Conservation (phyloP, 2,329 filamentous ascomycete genomes). For the Penicillium thymicola region DNA sequence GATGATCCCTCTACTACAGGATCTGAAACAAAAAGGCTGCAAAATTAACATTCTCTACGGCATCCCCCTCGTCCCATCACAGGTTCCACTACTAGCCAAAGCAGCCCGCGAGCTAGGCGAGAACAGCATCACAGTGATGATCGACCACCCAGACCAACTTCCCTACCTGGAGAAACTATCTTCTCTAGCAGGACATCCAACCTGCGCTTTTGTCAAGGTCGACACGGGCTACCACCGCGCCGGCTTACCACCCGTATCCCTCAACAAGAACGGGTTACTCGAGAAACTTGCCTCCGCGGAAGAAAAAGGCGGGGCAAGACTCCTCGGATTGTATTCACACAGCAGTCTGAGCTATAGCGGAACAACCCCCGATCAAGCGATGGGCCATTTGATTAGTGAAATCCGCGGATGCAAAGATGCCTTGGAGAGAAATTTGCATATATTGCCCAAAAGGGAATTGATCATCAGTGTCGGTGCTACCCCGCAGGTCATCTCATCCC, state of each 20-base stretch:
- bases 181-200: slow-evolving; percentile 44
- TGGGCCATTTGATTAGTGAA: slow-evolving; percentile 59
- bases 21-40: slow-evolving; percentile 52
- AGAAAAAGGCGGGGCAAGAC: slow-evolving; percentile 26
- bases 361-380: slow-evolving; percentile 55
- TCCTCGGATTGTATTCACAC: slow-evolving; percentile 70
- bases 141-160: slow-evolving; percentile 66
- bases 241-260: slow-evolving; percentile 56
- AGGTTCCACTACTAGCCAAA: slow-evolving; percentile 57
- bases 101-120: slow-evolving; percentile 57
- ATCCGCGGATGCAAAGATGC: slow-evolving; percentile 47
- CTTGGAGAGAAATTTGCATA: slow-evolving; percentile 19
- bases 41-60: slow-evolving; percentile 68
- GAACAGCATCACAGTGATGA: slow-evolving; percentile 59
- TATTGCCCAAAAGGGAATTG: slow-evolving; percentile 31
- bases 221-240: slow-evolving; percentile 71
- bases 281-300: slow-evolving; percentile 28
- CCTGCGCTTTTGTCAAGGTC: slow-evolving; percentile 67
- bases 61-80: slow-evolving; percentile 63
- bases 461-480: slow-evolving; percentile 72
- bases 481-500: slow-evolving; percentile 66
- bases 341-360: slow-evolving; percentile 67
- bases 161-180: slow-evolving; percentile 47
- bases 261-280: slow-evolving; percentile 33
- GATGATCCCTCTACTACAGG: slow-evolving; percentile 57